Evolutionary conservation across 2,329 filamentous ascomycete genomes (phyloP).

Genomic region (Scedosporium aurantiacum): DNA sequence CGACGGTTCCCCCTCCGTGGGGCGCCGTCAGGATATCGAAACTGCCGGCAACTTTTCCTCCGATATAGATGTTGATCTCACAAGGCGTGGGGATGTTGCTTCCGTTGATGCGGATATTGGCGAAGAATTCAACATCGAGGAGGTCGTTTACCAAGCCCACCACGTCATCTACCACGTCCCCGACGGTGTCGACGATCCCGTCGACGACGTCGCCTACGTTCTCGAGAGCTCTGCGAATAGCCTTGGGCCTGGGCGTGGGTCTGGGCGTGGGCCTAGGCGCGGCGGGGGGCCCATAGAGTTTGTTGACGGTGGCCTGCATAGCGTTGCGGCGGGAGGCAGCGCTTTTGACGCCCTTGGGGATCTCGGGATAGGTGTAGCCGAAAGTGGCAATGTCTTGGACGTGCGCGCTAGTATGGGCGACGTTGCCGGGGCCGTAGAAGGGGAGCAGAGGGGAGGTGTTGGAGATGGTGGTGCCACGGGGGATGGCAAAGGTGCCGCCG

Average conservation of each 20-base stretch:
- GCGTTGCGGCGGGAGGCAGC: slow-evolving; percentile 23
- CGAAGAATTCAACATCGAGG: slow-evolving; percentile 20
- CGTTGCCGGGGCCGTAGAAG: slow-evolving; percentile 29
- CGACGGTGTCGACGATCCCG: background rate
- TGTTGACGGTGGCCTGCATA: slow-evolving; percentile 22
- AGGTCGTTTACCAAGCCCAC: background rate
- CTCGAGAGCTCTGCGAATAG: background rate
- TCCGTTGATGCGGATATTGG: slow-evolving; percentile 21
- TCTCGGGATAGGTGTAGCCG: slow-evolving; percentile 28
- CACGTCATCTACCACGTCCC: background rate
- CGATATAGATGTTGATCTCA: slow-evolving; percentile 22
- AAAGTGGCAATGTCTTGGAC: slow-evolving; percentile 21
- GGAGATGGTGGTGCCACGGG: slow-evolving; percentile 26
- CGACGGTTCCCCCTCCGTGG: slow-evolving; percentile 15
- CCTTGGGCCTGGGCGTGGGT: background rate
- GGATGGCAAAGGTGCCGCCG: slow-evolving; percentile 29
- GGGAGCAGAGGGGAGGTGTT: slow-evolving; percentile 36
- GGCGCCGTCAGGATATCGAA: slow-evolving; percentile 25
- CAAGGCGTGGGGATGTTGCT: slow-evolving; percentile 24
- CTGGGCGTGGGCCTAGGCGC: background rate
- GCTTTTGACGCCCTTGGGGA: slow-evolving; percentile 9
- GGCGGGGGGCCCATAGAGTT: slow-evolving; percentile 15
- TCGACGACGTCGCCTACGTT: background rate
- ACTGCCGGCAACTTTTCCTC: slow-evolving; percentile 20
- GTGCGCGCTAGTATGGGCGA: slow-evolving; percentile 30